Evolutionary conservation across 768 basidiomycete genomes (phyloP), one percentile per base, ranked within the genome.

Genomic region (Austroboletus eburneus): DNA sequence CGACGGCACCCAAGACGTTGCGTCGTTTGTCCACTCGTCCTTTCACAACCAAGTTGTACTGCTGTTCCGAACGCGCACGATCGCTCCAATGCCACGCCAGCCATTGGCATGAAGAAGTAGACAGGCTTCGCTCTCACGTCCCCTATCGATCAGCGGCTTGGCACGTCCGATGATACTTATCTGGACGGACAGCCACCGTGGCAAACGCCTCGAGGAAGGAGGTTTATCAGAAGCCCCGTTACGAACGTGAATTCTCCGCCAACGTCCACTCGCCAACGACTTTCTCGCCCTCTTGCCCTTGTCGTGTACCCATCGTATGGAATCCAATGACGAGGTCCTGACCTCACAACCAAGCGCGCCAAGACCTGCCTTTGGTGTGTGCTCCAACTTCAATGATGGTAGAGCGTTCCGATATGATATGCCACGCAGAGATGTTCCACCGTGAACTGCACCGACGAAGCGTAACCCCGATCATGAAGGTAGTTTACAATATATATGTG

Each of bases 121-220:
- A 10, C 25, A 32, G 30, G 39, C 49, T 46, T 51, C 49, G 39
- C 49, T 46, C 49, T 47, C 55, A 42, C 55, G 49, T 21, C 43
- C 39, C 5, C 27, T 27, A 55, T 62, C 49, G 29, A 51, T 55
- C 56, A 47, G 10, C 34, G 30, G 16, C 43, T 48, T 52, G 47
- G 35, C 42, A 45, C 7, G 14, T 21, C 35, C 20, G 8, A 27
- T 27, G 27, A 27, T 14, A 42, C 37, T 44, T 30, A 43, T 55
- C 47, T 41, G 37, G 27, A 29, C 46, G 13, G 27, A 35, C 24
- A 49, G 16, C 46, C 32, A 6, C 42, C 46, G 35, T 32, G 30
- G 30, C 14, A 16, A 36, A 41, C 22, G 30, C 54, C 33, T 47
- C 47, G 50, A 48, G 45, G 45, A 39, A n/a, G 40, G n/a, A 16